Evolutionary conservation across 805 yeast species (phyloP), one percentile per base, ranked within the genome.

Genomic region (Kodamaea restingae): DNA sequence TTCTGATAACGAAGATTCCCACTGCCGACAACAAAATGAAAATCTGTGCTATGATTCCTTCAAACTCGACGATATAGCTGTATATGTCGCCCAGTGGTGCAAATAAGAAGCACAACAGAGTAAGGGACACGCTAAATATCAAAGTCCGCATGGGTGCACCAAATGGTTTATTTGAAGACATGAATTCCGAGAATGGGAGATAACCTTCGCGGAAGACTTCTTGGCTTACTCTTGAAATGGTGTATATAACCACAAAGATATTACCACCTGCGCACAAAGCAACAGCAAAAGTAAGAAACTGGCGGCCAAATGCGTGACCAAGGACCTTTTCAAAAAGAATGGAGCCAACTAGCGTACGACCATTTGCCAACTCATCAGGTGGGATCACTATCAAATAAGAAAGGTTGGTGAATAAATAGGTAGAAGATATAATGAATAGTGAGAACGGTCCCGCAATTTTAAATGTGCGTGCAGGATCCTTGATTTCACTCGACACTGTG

Each of bases 211-310:
- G 63, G 47, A 80, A 78, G 4, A 75, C 74, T 54, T 80, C 85
- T 52, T 80, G 87, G 45, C 76, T 76, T 63, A 76, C 73, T 51
- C 87, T 64, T 0, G 84, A 76, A 8, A 76, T 63, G 4, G 79
- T 70, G 52, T 79, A 80, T 12, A 78, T 47, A 1, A 77, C 81
- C 8, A 80, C 84, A 54, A 78, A 71, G 2, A 80, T 74, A 49
- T 80, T 80, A 0, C 85, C 82, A 1, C 75, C 77, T 4, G 84
- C 70, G 28, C 80, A 75, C n/a, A 79, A 41, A 0, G 84, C 83
- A 18, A 80, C 73, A 0, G 82, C 67, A 25, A 76, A 51, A 0
- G 84, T 74, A 34, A 80, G 65, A 32, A 80, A 58, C 44, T 70
- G 73, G 32, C 74, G 65, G 2, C 87, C 85, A 6, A 76, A 40